Evolutionary conservation across 257 asterid species (phyloP).

Genomic region (Striga asiatica): DNA sequence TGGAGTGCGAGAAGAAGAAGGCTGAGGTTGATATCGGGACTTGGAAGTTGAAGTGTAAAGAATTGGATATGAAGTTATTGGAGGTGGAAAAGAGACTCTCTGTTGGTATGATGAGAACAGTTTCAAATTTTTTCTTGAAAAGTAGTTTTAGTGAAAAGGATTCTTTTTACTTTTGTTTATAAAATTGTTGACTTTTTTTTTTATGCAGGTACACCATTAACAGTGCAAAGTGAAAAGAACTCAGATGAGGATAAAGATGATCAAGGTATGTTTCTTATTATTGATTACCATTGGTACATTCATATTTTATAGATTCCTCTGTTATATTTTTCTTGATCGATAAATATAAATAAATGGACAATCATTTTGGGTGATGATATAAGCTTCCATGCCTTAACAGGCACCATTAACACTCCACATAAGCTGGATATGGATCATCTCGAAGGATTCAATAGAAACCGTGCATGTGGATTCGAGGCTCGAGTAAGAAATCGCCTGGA

Average conservation of each 20-base stretch:
- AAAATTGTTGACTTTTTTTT: neutral
- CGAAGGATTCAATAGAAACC: constrained; percentile 17
- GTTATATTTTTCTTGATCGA: neutral
- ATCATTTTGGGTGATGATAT: too few species aligned
- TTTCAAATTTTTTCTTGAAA: neutral
- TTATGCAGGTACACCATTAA: neutral
- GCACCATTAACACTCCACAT: constrained; percentile 17
- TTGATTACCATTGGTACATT: neutral
- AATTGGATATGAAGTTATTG: constrained; percentile 29
- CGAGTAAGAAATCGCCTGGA: too few species aligned
- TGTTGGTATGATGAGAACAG: constrained; percentile 7
- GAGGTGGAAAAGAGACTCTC: constrained; percentile 24
- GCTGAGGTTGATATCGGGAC: constrained; percentile 31
- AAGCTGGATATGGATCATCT: neutral
- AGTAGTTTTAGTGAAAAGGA: too few species aligned
- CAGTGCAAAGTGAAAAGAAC: neutral
- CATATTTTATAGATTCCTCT: neutral
- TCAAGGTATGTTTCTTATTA: neutral
- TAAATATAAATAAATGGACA: neutral
- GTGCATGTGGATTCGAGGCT: neutral
- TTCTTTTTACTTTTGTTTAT: too few species aligned
- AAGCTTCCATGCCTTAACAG: too few species aligned
- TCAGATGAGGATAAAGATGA: neutral
- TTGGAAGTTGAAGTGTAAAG: constrained; percentile 39
- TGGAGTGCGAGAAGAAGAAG: constrained; percentile 40